A percentile compares a stretch with the other conserved stretches of the same genome.
phyloP scores from a whole-genome alignment of 306 rosid species.

The Amphicarpaea edgeworthii region DNA sequence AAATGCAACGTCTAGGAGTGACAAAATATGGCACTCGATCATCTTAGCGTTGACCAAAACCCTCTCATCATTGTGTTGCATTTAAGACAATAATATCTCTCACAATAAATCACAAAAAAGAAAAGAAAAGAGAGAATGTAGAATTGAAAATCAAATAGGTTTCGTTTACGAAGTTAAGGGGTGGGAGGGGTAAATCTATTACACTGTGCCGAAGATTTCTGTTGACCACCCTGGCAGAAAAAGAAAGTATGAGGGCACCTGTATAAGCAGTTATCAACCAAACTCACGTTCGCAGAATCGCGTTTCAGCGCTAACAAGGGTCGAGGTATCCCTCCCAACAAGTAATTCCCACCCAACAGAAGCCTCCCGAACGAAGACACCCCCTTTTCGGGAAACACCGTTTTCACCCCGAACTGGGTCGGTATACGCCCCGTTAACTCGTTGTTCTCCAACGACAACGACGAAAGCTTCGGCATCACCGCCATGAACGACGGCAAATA shows the following conservation, averaged over 20 bases:
- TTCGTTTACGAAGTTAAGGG: constrained; percentile 36
- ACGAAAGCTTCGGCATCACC: constrained; percentile 73
- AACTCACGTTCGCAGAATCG: constrained; percentile 67
- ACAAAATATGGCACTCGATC: too few relatives aligned
- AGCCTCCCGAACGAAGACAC: constrained; percentile 67
- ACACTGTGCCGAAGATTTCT: constrained; percentile 60
- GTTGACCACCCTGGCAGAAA: constrained; percentile 80
- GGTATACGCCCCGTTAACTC: constrained; percentile 76
- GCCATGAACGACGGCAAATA: constrained; percentile 68
- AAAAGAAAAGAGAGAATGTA: too few relatives aligned
- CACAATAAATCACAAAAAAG: too few relatives aligned
- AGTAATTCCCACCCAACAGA: constrained; percentile 73
- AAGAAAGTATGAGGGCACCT: constrained; percentile 76
- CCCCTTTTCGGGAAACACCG: constrained; percentile 58
- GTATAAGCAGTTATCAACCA: constrained; percentile 73
- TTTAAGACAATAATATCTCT: too few relatives aligned
- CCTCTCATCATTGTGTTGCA: too few relatives aligned
- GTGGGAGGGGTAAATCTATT: constrained; percentile 53
- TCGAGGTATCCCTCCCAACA: constrained; percentile 74
- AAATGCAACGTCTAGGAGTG: too few relatives aligned
- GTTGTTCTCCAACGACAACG: constrained; percentile 82
- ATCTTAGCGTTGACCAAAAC: too few relatives aligned
- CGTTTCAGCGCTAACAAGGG: constrained; percentile 61
- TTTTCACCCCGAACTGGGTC: constrained; percentile 68
- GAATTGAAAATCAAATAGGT: too few relatives aligned